phyloP scores from a whole-genome alignment of 2,329 filamentous ascomycete species.

The Cytospora leucostoma region DNA sequence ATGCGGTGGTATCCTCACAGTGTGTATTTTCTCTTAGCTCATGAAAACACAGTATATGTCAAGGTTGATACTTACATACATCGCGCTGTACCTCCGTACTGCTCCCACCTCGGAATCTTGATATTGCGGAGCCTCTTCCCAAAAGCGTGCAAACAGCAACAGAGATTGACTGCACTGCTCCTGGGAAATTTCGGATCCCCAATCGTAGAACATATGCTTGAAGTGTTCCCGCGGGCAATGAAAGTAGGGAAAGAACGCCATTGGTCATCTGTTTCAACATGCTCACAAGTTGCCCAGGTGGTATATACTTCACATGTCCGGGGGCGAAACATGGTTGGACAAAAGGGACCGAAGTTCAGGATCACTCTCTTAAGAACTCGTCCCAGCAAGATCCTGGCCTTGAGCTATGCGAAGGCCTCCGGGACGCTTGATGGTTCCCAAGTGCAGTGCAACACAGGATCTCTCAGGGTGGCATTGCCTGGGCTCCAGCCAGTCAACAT shows the following conservation, averaged over 20 bases:
- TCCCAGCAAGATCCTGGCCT: constrained; percentile 9
- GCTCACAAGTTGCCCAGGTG: neutral
- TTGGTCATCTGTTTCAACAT: neutral
- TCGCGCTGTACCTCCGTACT: neutral
- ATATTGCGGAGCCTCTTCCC: neutral
- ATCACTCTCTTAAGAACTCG: constrained; percentile 3
- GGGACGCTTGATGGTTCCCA: constrained; percentile 17
- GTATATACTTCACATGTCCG: neutral
- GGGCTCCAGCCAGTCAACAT: constrained; percentile 19
- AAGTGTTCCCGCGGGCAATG: too few relatives aligned
- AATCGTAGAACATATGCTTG: too few relatives aligned
- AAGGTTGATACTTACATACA: neutral
- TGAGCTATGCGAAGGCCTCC: constrained; percentile 25
- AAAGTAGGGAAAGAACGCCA: too few relatives aligned
- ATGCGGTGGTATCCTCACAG: constrained; percentile 11
- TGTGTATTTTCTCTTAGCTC: neutral
- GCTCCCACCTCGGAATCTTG: neutral
- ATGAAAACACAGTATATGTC: constrained; percentile 7
- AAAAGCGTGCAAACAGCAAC: neutral
- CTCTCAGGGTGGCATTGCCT: constrained; percentile 25
- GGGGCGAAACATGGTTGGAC: neutral
- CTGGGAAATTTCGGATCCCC: neutral
- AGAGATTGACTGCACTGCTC: neutral
- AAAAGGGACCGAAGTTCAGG: neutral
- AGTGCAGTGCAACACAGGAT: constrained; percentile 23